Evolutionary conservation across 306 rosid species (phyloP), one percentile per base, ranked within the genome.

Genomic region (Hippophae rhamnoides): DNA sequence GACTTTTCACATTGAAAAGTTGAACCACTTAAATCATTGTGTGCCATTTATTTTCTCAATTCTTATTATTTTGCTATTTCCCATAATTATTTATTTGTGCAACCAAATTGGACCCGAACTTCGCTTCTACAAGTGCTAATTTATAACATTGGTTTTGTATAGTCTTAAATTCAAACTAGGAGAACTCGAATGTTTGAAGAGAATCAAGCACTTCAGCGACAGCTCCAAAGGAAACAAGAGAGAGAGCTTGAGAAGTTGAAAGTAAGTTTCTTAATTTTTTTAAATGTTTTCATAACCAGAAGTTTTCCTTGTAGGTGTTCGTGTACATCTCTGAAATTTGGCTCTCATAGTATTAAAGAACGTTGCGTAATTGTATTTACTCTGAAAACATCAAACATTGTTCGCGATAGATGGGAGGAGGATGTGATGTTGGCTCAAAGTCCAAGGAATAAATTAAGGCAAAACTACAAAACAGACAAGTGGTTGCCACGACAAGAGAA

Each of bases 401-500:
- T 64, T 54, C 69, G 53, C 51, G 63, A 66, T 75, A 82, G 75
- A 47, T 49, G 64, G 86, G 60, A 68, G 89, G 73, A 50, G 76
- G 80, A 12, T 92, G 99, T 97, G 66, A 88, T 62, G 76, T 67
- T 51, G 82, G 95, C 70, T 27, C 68, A 2, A 58, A 77, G 62
- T 83, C 99, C 18, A 88, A 80, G 82, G 94, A 86, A 67, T 84
- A 92, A 81, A 55, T 82, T 12, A 80, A 86, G 65, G 82, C 86
- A 46, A 80, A 57, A 60, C 48, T 67, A 60, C 61, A 65, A 61
- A 43, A 63, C 48, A 85, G 65, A 63, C 95, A 85, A 59, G 81
- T 80, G 53, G 97, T 96, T 55, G 85, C 99, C 10, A 60, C 74
- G 55, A 81, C 94, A 79, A 88, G 99, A 74, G 95, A 92, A 60